These are phyloP conservation scores for Apiospora koreana DNA, from an alignment of 2,329 filamentous ascomycete species.

Conservation along the genomic window DNA sequence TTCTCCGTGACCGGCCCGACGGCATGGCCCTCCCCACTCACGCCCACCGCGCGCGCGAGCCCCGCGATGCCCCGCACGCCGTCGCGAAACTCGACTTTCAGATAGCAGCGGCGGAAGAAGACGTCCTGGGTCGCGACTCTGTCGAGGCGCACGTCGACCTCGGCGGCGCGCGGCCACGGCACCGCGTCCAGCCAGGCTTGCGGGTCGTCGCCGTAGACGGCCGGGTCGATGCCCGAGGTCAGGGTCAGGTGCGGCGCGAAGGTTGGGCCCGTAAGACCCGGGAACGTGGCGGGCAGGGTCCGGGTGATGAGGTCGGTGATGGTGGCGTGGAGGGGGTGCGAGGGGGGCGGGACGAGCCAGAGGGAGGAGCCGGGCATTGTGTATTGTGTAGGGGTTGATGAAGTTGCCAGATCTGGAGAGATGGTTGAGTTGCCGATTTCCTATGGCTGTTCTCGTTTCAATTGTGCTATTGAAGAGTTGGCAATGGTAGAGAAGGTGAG, in stretches of 20 bases:
- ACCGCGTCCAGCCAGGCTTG: slow-evolving; percentile 32
- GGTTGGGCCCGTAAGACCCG: slow-evolving; percentile 21
- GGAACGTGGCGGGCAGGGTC: slow-evolving; percentile 28
- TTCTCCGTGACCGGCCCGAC: slow-evolving; percentile 8
- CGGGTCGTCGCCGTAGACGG: slow-evolving; percentile 23
- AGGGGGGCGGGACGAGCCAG: slow-evolving; percentile 31
- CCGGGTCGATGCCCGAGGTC: slow-evolving; percentile 28
- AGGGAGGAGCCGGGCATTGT: slow-evolving; percentile 34
- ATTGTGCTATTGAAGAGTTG: not conserved
- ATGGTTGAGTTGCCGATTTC: not conserved
- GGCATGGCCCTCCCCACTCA: slow-evolving; percentile 24
- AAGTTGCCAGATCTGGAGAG: not conserved
- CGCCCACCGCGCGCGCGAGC: slow-evolving; percentile 28
- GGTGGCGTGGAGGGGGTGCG: slow-evolving; percentile 24
- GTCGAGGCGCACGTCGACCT: slow-evolving; percentile 23
- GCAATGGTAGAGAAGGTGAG: not conserved
- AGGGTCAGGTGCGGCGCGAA: slow-evolving; percentile 34
- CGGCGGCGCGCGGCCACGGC: slow-evolving; percentile 17
- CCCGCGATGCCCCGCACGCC: slow-evolving; percentile 18
- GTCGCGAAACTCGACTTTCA: slow-evolving; percentile 23
- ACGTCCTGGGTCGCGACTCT: slow-evolving; percentile 27
- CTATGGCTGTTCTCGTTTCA: not conserved
- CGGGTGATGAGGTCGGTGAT: slow-evolving; percentile 11
- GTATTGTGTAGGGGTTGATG: not conserved
- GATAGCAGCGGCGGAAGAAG: slow-evolving; percentile 32